Percentiles rank a stretch among this genome's conserved stretches.
phyloP scores from a whole-genome alignment of 768 basidiomycete species.

The Exidia glandulosa region DNA sequence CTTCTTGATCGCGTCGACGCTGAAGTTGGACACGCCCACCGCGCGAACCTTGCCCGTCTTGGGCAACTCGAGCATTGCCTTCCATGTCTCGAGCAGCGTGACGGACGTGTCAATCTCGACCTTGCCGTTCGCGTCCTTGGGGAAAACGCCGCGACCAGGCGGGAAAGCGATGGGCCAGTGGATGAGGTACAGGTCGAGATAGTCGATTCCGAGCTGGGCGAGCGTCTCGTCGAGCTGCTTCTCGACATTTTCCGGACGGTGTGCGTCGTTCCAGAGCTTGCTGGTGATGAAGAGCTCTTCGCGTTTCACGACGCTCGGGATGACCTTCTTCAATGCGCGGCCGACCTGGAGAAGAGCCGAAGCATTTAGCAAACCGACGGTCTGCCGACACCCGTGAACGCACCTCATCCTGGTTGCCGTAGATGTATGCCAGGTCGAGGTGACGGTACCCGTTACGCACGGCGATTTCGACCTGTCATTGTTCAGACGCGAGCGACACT shows the following conservation, averaged over 20 bases:
- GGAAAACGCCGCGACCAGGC: conserved; percentile 44
- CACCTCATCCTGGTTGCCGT: conserved; percentile 65
- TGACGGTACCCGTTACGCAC: conserved; percentile 71
- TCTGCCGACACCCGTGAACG: not conserved
- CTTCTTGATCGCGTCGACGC: conserved; percentile 48
- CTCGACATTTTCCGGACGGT: conserved; percentile 56
- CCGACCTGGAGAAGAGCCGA: conserved; percentile 38
- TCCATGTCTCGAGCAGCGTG: conserved; percentile 70
- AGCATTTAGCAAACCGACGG: conserved; percentile 1
- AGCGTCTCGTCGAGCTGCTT: conserved; percentile 70
- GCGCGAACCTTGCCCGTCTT: conserved; percentile 59
- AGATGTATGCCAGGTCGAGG: conserved; percentile 77
- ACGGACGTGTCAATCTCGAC: conserved; percentile 45
- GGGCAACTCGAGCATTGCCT: conserved; percentile 60
- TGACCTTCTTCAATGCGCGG: conserved; percentile 62
- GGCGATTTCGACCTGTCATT: conserved; percentile 56
- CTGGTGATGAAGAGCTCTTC: conserved; percentile 74
- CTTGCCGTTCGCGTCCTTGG: conserved; percentile 28
- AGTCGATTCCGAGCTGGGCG: conserved; percentile 56
- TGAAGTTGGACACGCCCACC: conserved; percentile 81
- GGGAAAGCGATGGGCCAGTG: conserved; percentile 73
- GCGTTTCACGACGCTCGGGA: conserved; percentile 66
- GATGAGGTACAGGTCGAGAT: conserved; percentile 73
- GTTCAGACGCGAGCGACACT: too few relatives aligned
- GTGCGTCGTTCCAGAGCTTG: conserved; percentile 74